Conservation (phyloP, 1,284 basidiomycete genomes). For the Fomitopsis palustris region DNA sequence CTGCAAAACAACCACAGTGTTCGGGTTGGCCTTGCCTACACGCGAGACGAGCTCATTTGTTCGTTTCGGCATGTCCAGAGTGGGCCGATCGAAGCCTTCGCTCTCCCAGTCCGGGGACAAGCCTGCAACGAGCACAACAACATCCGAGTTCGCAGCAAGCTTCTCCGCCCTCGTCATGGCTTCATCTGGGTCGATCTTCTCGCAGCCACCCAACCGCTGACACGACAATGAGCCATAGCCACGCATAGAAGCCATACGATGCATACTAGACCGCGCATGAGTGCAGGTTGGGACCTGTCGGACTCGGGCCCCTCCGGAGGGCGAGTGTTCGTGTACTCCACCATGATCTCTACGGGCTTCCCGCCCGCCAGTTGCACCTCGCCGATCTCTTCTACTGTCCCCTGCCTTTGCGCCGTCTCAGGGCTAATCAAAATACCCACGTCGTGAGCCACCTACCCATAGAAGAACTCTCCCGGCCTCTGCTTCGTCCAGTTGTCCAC, state of each 20-base stretch:
- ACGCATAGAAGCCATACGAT: background rate
- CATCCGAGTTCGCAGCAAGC: slow-evolving; percentile 56
- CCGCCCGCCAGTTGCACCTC: slow-evolving; percentile 41
- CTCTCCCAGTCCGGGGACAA: slow-evolving; percentile 69
- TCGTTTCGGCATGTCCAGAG: slow-evolving; percentile 52
- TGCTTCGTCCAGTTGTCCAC: slow-evolving; percentile 73
- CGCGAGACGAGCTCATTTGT: slow-evolving; percentile 62
- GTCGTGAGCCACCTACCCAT: slow-evolving; percentile 40
- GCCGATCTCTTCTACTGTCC: slow-evolving; percentile 59
- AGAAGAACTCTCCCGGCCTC: slow-evolving; percentile 65
- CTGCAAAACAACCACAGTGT: slow-evolving; percentile 65
- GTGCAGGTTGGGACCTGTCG: slow-evolving; percentile 50
- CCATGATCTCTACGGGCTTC: slow-evolving; percentile 45
- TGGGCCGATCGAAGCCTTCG: slow-evolving; percentile 64
- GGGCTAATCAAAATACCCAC: background rate
- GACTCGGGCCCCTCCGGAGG: slow-evolving; percentile 48
- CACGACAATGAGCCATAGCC: background rate
- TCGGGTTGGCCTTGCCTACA: slow-evolving; percentile 58
- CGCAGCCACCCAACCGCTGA: slow-evolving; percentile 62
- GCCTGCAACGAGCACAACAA: slow-evolving; percentile 59
- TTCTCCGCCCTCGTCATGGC: slow-evolving; percentile 56
- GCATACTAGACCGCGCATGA: slow-evolving; percentile 65
- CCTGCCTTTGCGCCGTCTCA: slow-evolving; percentile 38
- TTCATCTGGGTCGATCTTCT: slow-evolving; percentile 56
- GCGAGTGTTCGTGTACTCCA: slow-evolving; percentile 62